Percentiles rank a stretch among this genome's conserved stretches.
These are phyloP conservation scores for Exophiala viscosa DNA, from an alignment of 2,329 filamentous ascomycete species.

Conservation along the genomic window DNA sequence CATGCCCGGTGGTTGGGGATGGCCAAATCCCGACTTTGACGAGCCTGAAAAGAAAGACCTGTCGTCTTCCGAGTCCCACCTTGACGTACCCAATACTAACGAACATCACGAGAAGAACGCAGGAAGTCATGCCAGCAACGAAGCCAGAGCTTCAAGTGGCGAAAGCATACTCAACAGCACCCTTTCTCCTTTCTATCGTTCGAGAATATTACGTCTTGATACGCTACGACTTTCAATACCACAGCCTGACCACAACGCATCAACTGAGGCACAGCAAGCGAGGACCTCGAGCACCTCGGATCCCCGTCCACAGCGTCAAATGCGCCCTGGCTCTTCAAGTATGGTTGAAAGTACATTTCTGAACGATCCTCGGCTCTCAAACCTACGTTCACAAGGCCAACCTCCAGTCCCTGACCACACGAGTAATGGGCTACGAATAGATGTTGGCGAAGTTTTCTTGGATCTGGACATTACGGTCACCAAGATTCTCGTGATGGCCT, in stretches of 20 bases:
- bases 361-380: constrained; percentile 9
- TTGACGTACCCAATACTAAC: too few relatives aligned
- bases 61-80: neutral
- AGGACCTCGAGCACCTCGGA: too few relatives aligned
- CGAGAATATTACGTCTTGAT: constrained; percentile 16
- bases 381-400: neutral
- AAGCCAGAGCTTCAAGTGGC: constrained; percentile 7
- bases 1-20: constrained; percentile 24
- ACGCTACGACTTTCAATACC: constrained; percentile 10
- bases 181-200: constrained; percentile 19
- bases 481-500: constrained; percentile 16
- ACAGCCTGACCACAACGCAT: constrained; percentile 4
- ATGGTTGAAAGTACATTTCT: constrained; percentile 15
- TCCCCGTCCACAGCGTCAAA: neutral
- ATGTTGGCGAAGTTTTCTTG: constrained; percentile 16
- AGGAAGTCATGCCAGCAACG: neutral
- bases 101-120: neutral
- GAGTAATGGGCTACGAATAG: constrained; percentile 6
- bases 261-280: neutral
- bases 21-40: constrained; percentile 2
- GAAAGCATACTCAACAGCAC: constrained; percentile 18
- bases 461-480: constrained; percentile 23
- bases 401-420: neutral
- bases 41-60: neutral
- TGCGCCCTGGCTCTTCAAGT: constrained; percentile 1